Base-by-base conservation (phyloP, 768 basidiomycete species). In the Piloderma croceum region DNA sequence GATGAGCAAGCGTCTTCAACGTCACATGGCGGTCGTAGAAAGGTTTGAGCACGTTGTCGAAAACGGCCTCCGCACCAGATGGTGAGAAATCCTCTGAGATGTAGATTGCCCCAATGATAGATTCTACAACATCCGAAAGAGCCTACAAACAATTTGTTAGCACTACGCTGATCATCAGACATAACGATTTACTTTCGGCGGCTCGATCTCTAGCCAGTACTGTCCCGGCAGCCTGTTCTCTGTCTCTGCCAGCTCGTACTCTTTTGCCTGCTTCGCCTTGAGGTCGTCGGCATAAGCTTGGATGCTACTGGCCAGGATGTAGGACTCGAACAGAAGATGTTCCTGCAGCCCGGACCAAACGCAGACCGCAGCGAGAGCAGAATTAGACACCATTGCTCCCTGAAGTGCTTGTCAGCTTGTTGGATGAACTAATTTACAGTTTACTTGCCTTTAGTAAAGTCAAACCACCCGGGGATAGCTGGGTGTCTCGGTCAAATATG, bases 321-420 rank as follows among this genome's bases (percentile, higher is more conserved):
- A 63, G 4, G 80, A 79, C 39, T 77, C 77, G 38, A 76, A 70
- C 34, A 74, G 64, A 20, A 90, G 61, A 58, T 81, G 64, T 31
- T 78, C 61, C 42, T 86, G 65, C 39, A 92, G 62, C 24, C 81
- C 81, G 39, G 74, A 73, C 47, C 71, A 71, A 13, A 90, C 78
- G 48, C 83, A 88, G 43, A 90, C 59, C 2, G 88, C 83, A 27
- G 82, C 86, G 31, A 91, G 65, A 13, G 82, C 69, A 22, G 78
- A 73, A 57, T 90, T 90, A 4, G 85, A 87, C 20, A 91, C 87
- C 87, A 91, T 90, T 6, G 84, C 83, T 21, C 77, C 75, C 89
- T 90, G 24, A 42, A 46, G 44, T 23, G 6, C 24, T 29, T 21
- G 38, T 27, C 13, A 34, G 13, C 38, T 17, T 34, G 13, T 11